These are phyloP conservation scores for Picea glauca DNA, from an alignment of 75 land plant genomes.

Conservation along the genomic window DNA sequence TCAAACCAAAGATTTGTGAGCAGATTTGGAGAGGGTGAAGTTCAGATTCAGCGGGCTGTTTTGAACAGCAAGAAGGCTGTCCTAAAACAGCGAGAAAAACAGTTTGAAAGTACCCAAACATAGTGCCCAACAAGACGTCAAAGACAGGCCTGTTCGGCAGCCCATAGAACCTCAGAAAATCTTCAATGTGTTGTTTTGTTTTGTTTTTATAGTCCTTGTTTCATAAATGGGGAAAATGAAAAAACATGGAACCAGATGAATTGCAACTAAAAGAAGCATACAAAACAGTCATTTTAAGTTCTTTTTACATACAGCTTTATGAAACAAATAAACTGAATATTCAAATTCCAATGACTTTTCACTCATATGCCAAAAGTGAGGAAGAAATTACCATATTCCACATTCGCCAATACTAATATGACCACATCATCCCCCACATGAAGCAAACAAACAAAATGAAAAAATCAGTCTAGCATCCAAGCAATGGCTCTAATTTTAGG, in stretches of 20 bases:
- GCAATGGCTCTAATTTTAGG: background rate
- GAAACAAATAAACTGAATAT: slow-evolving; percentile 1
- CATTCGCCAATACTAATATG: slow-evolving; percentile 91
- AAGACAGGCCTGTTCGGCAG: no score
- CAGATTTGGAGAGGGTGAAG: no score
- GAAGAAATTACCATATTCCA: slow-evolving; percentile 91
- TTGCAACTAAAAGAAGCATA: background rate
- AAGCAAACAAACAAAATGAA: slow-evolving; percentile 3
- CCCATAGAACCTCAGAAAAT: no score
- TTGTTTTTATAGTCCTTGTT: background rate
- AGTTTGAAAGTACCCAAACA: no score
- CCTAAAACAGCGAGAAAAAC: no score
- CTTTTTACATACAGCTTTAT: background rate
- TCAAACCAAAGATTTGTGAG: no score
- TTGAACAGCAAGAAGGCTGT: no score
- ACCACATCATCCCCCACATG: slow-evolving; percentile 1
- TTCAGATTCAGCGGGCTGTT: no score
- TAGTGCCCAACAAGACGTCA: no score
- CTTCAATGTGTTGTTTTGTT: background rate
- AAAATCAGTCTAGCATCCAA: background rate
- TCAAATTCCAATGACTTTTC: background rate
- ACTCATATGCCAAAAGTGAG: background rate
- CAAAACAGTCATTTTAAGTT: background rate
- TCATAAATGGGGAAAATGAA: background rate
- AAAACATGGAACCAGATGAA: no score